A percentile compares a stretch with the other conserved stretches of the same genome.
Evolutionary conservation across 2,329 filamentous ascomycete species (phyloP).

Genomic region (Sphaerulina populicola): DNA sequence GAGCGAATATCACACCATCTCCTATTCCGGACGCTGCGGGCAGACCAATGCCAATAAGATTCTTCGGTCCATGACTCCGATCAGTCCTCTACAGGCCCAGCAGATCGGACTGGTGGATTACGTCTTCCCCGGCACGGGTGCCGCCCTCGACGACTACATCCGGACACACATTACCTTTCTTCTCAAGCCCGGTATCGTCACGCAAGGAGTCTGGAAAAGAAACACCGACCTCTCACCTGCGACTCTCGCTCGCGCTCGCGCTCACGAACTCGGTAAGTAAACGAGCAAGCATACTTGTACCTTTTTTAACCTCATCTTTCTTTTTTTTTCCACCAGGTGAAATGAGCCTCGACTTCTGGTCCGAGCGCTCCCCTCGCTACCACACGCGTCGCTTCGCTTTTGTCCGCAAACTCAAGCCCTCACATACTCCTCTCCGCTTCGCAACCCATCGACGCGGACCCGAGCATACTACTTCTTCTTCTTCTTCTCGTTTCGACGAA

Average conservation of each 20-base stretch:
- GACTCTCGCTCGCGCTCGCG: conserved; percentile 32
- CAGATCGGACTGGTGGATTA: conserved; percentile 36
- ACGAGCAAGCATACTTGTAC: not conserved
- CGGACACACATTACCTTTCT: conserved; percentile 32
- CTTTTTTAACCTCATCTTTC: no score
- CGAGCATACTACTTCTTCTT: not conserved
- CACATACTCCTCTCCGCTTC: conserved; percentile 36
- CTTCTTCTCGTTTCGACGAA: conserved; percentile 26
- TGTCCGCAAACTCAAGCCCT: conserved; percentile 36
- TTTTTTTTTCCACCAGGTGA: conserved; percentile 20
- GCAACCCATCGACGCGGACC: conserved; percentile 32
- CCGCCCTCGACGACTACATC: conserved; percentile 33
- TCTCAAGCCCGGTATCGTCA: conserved; percentile 23
- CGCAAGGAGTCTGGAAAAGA: conserved; percentile 32
- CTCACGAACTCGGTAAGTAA: conserved; percentile 33
- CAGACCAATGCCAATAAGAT: conserved; percentile 27
- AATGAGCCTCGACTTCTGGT: conserved; percentile 41
- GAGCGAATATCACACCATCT: conserved; percentile 39
- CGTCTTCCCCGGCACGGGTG: conserved; percentile 33
- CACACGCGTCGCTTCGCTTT: conserved; percentile 36
- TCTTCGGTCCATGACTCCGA: conserved; percentile 35
- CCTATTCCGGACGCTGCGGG: conserved; percentile 36
- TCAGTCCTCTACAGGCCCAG: conserved; percentile 35
- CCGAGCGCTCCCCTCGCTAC: conserved; percentile 33
- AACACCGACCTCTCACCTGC: conserved; percentile 31